Evolutionary conservation across 768 basidiomycete species (phyloP).

Genomic region (Suillus discolor): DNA sequence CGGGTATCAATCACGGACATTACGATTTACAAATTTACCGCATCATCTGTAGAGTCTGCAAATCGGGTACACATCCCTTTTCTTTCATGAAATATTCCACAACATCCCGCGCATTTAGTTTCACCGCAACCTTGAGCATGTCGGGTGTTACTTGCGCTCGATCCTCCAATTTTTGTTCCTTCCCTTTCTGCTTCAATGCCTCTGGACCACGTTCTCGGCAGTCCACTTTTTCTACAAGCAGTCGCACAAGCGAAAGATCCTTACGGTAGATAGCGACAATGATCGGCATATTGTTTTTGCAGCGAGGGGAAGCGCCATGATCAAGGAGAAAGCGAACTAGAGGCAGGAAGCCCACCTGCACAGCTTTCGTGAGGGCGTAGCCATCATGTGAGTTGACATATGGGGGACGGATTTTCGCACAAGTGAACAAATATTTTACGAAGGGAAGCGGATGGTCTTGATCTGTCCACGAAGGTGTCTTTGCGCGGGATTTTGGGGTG

Average conservation of each 20-base stretch:
- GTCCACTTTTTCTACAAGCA: conserved; percentile 70
- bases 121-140: conserved; percentile 71
- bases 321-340: conserved; percentile 73
- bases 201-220: not conserved
- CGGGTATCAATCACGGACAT: not conserved
- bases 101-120: conserved; percentile 65
- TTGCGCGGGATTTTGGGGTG: conserved; percentile 25
- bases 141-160: conserved; percentile 51
- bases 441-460: conserved; percentile 64
- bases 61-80: conserved; percentile 74
- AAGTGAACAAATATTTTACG: conserved; percentile 56
- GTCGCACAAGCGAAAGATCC: conserved; percentile 66
- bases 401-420: conserved; percentile 42
- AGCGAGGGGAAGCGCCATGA: conserved; percentile 69
- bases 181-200: conserved; percentile 29
- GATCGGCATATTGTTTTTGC: conserved; percentile 66
- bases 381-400: conserved; percentile 72
- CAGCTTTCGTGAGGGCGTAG: conserved; percentile 81
- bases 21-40: conserved; percentile 19
- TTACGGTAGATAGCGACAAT: conserved; percentile 73
- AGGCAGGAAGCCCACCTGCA: conserved; percentile 61
- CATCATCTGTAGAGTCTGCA: conserved; percentile 58
- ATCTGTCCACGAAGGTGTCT: conserved; percentile 43
- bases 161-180: conserved; percentile 61
- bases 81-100: conserved; percentile 69